Conservation (phyloP, 2,329 filamentous ascomycete genomes). For the Colletotrichum tofieldiae region DNA sequence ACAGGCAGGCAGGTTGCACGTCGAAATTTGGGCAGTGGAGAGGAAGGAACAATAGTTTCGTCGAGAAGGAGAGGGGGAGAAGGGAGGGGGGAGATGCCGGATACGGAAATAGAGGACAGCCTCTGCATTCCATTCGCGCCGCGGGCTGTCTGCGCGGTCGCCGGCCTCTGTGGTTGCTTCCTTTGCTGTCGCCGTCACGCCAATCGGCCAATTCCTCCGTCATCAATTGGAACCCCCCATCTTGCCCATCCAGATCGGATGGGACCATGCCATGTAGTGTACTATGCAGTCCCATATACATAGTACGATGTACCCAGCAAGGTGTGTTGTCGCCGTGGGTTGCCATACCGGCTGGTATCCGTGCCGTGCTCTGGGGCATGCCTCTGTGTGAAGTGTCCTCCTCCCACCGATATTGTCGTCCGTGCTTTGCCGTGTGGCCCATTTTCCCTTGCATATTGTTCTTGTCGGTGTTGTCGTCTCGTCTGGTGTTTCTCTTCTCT, state of each 20-base stretch:
- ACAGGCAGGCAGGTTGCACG: not conserved
- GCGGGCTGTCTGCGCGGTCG: not conserved
- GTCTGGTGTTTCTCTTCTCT: constrained; percentile 33
- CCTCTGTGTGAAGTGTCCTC: too few relatives aligned
- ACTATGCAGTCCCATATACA: too few relatives aligned
- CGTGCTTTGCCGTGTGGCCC: constrained; percentile 15
- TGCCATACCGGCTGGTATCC: too few relatives aligned
- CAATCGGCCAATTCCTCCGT: too few relatives aligned
- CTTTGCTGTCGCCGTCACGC: not conserved
- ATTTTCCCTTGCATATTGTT: constrained; percentile 17
- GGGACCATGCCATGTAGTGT: too few relatives aligned
- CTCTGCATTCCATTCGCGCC: not conserved
- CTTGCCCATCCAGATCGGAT: too few relatives aligned
- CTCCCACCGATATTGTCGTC: constrained; percentile 13
- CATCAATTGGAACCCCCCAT: too few relatives aligned
- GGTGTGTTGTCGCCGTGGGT: not conserved
- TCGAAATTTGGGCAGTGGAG: constrained; percentile 2
- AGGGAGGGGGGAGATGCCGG: not conserved
- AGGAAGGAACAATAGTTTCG: constrained; percentile 1
- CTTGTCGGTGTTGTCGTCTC: constrained; percentile 30
- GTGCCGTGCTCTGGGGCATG: too few relatives aligned
- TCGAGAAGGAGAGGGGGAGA: not conserved
- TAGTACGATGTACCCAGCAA: too few relatives aligned
- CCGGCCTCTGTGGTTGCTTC: not conserved
- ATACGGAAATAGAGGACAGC: not conserved